Conservation (phyloP, 148 eudicot species). For the Chenopodium quinoa region DNA sequence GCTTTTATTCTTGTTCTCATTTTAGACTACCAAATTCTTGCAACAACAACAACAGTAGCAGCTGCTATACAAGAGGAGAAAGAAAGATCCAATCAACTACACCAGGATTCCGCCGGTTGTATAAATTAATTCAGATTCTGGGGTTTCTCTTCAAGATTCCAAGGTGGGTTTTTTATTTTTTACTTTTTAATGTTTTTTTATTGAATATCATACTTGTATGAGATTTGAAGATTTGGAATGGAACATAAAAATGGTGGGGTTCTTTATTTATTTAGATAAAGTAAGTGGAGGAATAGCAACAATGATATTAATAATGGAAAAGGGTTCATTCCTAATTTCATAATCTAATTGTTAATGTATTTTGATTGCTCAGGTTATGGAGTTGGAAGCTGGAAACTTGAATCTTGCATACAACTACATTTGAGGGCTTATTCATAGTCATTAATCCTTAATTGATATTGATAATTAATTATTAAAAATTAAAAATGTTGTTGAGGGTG, state of each 20-base stretch:
- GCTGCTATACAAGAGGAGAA: not conserved
- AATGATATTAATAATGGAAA: slow-evolving; percentile 17
- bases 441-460: too few species aligned
- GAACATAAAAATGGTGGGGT: not conserved
- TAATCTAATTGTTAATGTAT: not conserved
- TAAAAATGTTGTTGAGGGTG: slow-evolving; percentile 48
- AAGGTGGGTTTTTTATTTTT: slow-evolving; percentile 11
- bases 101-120: not conserved
- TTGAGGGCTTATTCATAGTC: too few species aligned
- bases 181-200: not conserved
- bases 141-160: slow-evolving; percentile 13
- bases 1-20: too few species aligned
- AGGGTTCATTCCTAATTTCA: not conserved
- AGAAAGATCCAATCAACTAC: slow-evolving; percentile 26
- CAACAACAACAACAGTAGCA: not conserved
- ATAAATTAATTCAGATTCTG: slow-evolving; percentile 18
- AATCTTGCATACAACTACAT: too few species aligned
- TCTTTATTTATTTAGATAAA: not conserved
- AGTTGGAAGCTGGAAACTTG: slow-evolving; percentile 9
- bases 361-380: slow-evolving; percentile 7
- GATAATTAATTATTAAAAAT: too few species aligned
- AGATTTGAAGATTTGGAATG: too few species aligned
- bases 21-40: too few species aligned
- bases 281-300: not conserved
- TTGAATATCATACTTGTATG: too few species aligned